Conservation (phyloP, 2,329 filamentous ascomycete genomes). For the Penicillium sp. region DNA sequence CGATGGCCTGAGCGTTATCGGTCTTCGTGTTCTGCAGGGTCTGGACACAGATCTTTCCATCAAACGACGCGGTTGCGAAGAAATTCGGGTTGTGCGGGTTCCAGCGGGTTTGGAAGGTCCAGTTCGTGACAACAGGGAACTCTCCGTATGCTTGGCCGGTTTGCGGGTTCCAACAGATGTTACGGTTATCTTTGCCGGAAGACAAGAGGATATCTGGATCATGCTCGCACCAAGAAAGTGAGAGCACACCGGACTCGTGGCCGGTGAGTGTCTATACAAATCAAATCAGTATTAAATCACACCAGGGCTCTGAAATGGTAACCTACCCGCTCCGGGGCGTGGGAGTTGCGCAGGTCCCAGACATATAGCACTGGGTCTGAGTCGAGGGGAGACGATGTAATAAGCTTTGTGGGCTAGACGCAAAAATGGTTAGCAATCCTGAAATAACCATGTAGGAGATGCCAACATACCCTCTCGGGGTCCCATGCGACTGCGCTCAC, state of each 20-base stretch:
- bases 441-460: neutral
- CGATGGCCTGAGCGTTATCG: constrained; percentile 61
- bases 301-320: neutral
- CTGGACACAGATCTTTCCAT: constrained; percentile 92
- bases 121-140: constrained; percentile 97
- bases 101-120: constrained; percentile 95
- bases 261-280: constrained; percentile 68
- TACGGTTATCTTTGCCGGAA: constrained; percentile 94
- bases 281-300: constrained; percentile 15
- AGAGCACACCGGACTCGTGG: constrained; percentile 92
- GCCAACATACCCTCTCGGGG: constrained; percentile 67
- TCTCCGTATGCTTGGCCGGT: constrained; percentile 86
- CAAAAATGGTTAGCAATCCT: constrained; percentile 16
- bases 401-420: constrained; percentile 73
- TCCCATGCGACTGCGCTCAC: constrained; percentile 98
- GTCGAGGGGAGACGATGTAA: constrained; percentile 89
- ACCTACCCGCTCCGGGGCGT: constrained; percentile 72
- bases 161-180: constrained; percentile 93
- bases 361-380: constrained; percentile 82
- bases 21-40: constrained; percentile 92
- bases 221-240: constrained; percentile 91
- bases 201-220: constrained; percentile 87
- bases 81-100: constrained; percentile 90
- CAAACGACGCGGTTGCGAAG: constrained; percentile 92
- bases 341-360: constrained; percentile 95